phyloP scores from a whole-genome alignment of 352 stramenopile genomes.

The Phytophthora chlamydospora region DNA sequence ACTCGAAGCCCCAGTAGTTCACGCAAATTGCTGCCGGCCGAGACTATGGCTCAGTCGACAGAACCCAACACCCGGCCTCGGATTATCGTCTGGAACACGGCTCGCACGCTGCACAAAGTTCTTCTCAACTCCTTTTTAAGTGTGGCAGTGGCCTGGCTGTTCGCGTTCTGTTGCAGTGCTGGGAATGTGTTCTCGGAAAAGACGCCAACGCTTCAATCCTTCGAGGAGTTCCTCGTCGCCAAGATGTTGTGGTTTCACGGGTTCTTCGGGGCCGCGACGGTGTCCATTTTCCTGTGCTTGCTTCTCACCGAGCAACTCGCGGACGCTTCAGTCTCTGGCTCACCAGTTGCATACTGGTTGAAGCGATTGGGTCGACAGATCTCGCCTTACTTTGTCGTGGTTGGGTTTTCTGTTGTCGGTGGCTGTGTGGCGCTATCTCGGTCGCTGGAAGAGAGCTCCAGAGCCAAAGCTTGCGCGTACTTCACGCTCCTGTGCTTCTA shows the following conservation, averaged over 20 bases:
- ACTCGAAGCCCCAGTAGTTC: neutral
- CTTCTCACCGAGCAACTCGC: slow-evolving; percentile 19
- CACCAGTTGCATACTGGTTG: slow-evolving; percentile 4
- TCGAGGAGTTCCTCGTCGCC: slow-evolving; percentile 21
- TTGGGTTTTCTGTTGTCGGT: slow-evolving; percentile 8
- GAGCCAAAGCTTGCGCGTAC: slow-evolving; percentile 9
- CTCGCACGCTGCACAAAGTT: slow-evolving; percentile 20
- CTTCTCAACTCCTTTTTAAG: slow-evolving; percentile 32
- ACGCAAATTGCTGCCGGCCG: no score
- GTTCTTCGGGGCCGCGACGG: slow-evolving; percentile 21
- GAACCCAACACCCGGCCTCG: no score
- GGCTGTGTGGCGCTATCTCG: slow-evolving; percentile 1
- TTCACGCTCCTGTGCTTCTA: slow-evolving; percentile 23
- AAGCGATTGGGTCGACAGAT: slow-evolving; percentile 3
- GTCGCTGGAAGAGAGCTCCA: neutral
- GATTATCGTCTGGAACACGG: neutral
- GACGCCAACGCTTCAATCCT: slow-evolving; percentile 7
- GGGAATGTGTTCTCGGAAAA: slow-evolving; percentile 21
- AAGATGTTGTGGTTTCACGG: slow-evolving; percentile 30
- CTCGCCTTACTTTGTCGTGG: slow-evolving; percentile 3
- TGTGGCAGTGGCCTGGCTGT: slow-evolving; percentile 20
- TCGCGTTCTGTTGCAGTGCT: slow-evolving; percentile 10
- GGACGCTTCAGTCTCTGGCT: neutral
- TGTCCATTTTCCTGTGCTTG: slow-evolving; percentile 24
- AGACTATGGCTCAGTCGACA: no score